Evolutionary conservation across 805 yeast genomes (phyloP).

Genomic region (Myxozyma melibiosi): DNA sequence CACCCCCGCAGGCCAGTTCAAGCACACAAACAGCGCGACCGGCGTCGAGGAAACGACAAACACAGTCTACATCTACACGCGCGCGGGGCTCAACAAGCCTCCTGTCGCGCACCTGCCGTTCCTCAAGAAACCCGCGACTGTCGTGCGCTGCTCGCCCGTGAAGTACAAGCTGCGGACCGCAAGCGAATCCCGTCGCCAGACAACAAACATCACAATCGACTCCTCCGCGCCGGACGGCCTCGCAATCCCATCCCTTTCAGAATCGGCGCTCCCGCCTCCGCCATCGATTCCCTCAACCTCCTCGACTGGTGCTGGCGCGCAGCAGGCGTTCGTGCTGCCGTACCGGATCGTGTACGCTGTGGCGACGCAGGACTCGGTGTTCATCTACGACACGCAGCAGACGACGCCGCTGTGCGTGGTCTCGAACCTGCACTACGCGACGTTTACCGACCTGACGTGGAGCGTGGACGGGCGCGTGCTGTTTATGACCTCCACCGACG

Average conservation of each 20-base stretch:
- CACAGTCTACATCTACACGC: constrained; percentile 77
- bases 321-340: constrained; percentile 57
- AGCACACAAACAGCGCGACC: constrained; percentile 36
- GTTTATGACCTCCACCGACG: constrained; percentile 84
- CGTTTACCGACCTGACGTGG: constrained; percentile 89
- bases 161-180: constrained; percentile 48
- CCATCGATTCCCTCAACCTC: constrained; percentile 5
- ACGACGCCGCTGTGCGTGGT: constrained; percentile 70
- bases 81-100: constrained; percentile 63
- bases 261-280: neutral
- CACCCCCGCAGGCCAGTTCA: constrained; percentile 74
- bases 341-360: constrained; percentile 88
- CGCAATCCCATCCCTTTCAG: constrained; percentile 17
- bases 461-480: constrained; percentile 69
- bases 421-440: constrained; percentile 81
- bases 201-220: constrained; percentile 30
- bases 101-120: constrained; percentile 85
- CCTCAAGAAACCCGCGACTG: constrained; percentile 80
- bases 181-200: neutral
- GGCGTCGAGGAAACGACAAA: constrained; percentile 54
- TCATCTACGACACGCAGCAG: constrained; percentile 78
- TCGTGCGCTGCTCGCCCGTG: constrained; percentile 73
- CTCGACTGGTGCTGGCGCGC: no score
- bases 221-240: constrained; percentile 21
- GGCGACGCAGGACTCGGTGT: constrained; percentile 84